A percentile compares a stretch with the other conserved stretches of the same genome.
These are phyloP conservation scores for Pyrenophora graminea DNA, from an alignment of 2,329 filamentous ascomycete species.

Conservation along the genomic window DNA sequence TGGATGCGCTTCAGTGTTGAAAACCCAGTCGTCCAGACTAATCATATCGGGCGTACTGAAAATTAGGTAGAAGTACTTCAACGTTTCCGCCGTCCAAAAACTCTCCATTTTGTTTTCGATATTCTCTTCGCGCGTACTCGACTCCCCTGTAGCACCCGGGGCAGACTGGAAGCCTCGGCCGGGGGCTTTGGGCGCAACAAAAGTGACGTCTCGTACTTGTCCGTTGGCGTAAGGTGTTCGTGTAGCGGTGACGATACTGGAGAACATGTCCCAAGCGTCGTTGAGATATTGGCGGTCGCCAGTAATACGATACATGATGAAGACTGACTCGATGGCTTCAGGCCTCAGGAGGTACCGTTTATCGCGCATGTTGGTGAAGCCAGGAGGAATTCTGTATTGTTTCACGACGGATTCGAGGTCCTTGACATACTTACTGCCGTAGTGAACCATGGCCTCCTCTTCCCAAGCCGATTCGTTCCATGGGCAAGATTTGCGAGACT, in stretches of 20 bases:
- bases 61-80: constrained; percentile 57
- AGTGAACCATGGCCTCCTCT: constrained; percentile 40
- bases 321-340: constrained; percentile 64
- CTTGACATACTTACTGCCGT: constrained; percentile 19
- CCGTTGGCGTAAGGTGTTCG: constrained; percentile 50
- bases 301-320: constrained; percentile 64
- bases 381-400: constrained; percentile 40
- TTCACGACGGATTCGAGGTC: constrained; percentile 20
- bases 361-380: constrained; percentile 49
- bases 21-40: constrained; percentile 54
- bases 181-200: constrained; percentile 6
- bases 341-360: constrained; percentile 54
- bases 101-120: constrained; percentile 47
- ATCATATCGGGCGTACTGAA: constrained; percentile 52
- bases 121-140: constrained; percentile 18
- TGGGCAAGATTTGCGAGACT: constrained; percentile 45
- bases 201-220: constrained; percentile 50
- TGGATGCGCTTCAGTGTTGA: constrained; percentile 58
- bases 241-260: constrained; percentile 46
- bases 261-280: constrained; percentile 55
- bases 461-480: constrained; percentile 61
- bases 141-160: neutral
- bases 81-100: constrained; percentile 56
- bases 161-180: constrained; percentile 3
- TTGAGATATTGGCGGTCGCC: constrained; percentile 54